Base-by-base conservation (phyloP, 345 rosid genomes). In the Arabis hirsuta region DNA sequence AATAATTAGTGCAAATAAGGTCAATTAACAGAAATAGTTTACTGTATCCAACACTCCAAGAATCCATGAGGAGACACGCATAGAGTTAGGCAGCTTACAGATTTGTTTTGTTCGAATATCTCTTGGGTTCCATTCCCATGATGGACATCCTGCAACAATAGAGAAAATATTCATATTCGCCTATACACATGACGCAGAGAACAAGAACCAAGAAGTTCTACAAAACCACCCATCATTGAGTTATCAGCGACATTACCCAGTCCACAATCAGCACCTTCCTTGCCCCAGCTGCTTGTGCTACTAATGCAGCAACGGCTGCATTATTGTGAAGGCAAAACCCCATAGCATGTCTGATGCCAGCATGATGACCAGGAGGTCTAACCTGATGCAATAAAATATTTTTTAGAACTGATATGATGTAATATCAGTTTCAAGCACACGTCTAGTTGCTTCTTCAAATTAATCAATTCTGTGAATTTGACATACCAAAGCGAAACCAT, bases 341-440 rank as follows among this genome's bases (percentile, higher is more conserved):
- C 97, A 92, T 92, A 43, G 98, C 86, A 64, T 91, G 93, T 67
- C 72, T 84, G 66, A 91, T 76, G 67, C 98, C 96, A 73, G 98
- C 99, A 88, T 95, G 99, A 81, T 95, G 99, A 44, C 99, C 99
- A 1, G 99, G 99, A 57, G 99, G 99, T 34, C 99, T 85, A 56
- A 95, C 92, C 99, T 95, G 81, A 73, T 20, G 58, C 72, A 71
- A 41, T 71, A 34, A 36, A 64, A 39, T 55, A 26, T 20, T 58
- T 43, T n/a, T 62, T 9, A 12, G 3, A 46, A 9, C 50, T 42
- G 45, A 56, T 46, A 62, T 55, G 27, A 45, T 54, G 57, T 24
- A 61, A 24, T 27, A 38, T 19, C 41, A 66, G 27, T 11, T 24
- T 39, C 19, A 38, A 34, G 57, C 20, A 29, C 58, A 6, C 46